Percentiles rank a stretch among this genome's conserved stretches.
Evolutionary conservation across 176 grass and related monocot genomes (phyloP).

Genomic region (Aegilops bicornis): DNA sequence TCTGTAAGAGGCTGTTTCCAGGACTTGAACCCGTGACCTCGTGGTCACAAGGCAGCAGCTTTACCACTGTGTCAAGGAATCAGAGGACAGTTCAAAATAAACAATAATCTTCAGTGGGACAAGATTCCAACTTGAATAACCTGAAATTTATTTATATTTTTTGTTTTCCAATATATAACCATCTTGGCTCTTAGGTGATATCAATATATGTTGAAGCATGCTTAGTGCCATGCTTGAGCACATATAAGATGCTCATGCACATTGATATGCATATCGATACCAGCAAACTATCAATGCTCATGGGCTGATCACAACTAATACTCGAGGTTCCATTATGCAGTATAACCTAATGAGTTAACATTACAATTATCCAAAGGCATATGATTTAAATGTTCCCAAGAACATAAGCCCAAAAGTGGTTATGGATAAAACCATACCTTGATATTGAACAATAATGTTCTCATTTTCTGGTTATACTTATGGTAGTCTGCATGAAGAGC

Average conservation of each 20-base stretch:
- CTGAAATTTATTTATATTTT: conserved; percentile 7
- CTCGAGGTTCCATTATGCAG: background rate
- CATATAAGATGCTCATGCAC: background rate
- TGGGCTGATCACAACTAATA: background rate
- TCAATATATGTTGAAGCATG: background rate
- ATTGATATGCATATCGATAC: conserved; percentile 5
- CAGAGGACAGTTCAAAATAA: background rate
- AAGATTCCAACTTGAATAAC: background rate
- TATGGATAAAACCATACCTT: conserved; percentile 52
- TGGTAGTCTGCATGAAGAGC: conserved; percentile 49
- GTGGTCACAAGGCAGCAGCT: too few relatives aligned
- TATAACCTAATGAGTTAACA: conserved; percentile 1
- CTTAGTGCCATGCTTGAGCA: conserved; percentile 1
- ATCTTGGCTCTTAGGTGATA: background rate
- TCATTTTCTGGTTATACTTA: conserved; percentile 98
- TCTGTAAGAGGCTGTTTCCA: too few relatives aligned
- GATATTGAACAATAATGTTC: conserved; percentile 83
- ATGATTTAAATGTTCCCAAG: conserved; percentile 17
- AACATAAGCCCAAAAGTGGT: background rate
- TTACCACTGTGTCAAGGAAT: background rate
- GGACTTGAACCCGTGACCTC: too few relatives aligned
- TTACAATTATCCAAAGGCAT: background rate
- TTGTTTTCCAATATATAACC: background rate
- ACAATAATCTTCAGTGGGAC: background rate
- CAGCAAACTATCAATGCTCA: conserved; percentile 8